Evolutionary conservation across 1,284 basidiomycete genomes (phyloP).

Genomic region (Leccinum griseonigrum): DNA sequence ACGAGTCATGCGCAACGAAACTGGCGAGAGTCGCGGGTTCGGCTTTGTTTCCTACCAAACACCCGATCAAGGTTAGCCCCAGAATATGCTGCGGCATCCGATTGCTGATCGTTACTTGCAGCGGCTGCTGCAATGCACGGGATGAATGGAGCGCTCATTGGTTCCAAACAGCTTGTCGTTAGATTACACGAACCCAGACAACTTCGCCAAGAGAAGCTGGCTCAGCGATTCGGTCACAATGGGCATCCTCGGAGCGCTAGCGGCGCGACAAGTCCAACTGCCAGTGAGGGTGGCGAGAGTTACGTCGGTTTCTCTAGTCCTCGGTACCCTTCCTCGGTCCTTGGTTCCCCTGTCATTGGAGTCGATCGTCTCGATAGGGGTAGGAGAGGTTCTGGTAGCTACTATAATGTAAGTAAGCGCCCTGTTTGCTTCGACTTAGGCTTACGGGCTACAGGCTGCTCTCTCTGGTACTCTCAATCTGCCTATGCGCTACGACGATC

Average conservation of each 20-base stretch:
- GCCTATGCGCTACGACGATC: constrained; percentile 79
- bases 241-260: constrained; percentile 74
- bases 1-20: constrained; percentile 90
- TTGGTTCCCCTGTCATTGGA: constrained; percentile 55
- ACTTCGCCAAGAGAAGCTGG: constrained; percentile 83
- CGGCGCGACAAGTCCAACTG: constrained; percentile 78
- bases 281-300: constrained; percentile 75
- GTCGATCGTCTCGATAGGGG: constrained; percentile 60
- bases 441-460: constrained; percentile 54
- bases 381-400: constrained; percentile 77
- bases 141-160: constrained; percentile 76
- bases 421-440: not conserved
- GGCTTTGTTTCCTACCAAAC: constrained; percentile 92
- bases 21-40: constrained; percentile 83
- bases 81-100: not conserved
- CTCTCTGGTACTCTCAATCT: constrained; percentile 73
- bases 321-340: constrained; percentile 47
- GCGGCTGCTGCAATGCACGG: constrained; percentile 70
- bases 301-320: constrained; percentile 71
- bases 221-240: constrained; percentile 71
- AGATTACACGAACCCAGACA: constrained; percentile 89
- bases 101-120: constrained; percentile 23
- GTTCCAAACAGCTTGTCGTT: constrained; percentile 78
- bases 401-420: constrained; percentile 60
- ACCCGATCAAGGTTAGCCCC: constrained; percentile 71